Evolutionary conservation across 2,329 filamentous ascomycete genomes (phyloP), one percentile per base, ranked within the genome.

Genomic region (Dissoconium aciculare): DNA sequence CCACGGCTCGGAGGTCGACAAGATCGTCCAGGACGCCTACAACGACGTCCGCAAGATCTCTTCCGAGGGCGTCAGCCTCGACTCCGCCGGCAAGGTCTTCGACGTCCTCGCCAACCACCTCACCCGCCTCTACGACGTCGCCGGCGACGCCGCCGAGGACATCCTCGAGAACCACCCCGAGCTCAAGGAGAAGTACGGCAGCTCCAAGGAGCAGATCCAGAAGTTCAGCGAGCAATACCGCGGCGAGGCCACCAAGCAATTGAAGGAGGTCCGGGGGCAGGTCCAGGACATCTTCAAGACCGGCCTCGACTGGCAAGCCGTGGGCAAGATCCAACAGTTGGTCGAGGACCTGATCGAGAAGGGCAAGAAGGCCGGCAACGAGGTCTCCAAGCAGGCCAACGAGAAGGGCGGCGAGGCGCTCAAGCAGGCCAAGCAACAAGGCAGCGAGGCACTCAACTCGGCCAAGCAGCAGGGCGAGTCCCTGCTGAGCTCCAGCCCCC

Each of bases 171-270:
- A 81, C 49, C 78, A 84, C 50, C 79, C 79, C 0, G 54, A 76
- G 43, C 46, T 81, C 12, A 81, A 80, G 61, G 67, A 82, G 48
- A 75, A 78, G 56, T 56, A 83, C 5, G 78, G 78, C 10, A 71
- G 69, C 8, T 73, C 69, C 42, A 55, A 79, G 26, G 69, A 79
- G 29, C 67, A 78, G 50, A 59, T 84, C 29, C 78, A 80, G 64
- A 54, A 72, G 41, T 64, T 81, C 53, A 72, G 72, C 15, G 68
- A 81, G 10, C 61, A 71, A 36, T 77, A 78, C 45, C 79, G 79
- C 0, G 78, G 78, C 0, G 74, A 83, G 48, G 78, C 75, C 0
- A 80, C 82, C 66, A 74, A 82, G 63, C 67, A 80, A 52, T 67
- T 78, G 4, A 74, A 83, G 33, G 63, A 76, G 54, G 79, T 77